These are phyloP conservation scores for Phlebiopsis flavidoalba DNA, from an alignment of 768 basidiomycete species.

Conservation along the genomic window DNA sequence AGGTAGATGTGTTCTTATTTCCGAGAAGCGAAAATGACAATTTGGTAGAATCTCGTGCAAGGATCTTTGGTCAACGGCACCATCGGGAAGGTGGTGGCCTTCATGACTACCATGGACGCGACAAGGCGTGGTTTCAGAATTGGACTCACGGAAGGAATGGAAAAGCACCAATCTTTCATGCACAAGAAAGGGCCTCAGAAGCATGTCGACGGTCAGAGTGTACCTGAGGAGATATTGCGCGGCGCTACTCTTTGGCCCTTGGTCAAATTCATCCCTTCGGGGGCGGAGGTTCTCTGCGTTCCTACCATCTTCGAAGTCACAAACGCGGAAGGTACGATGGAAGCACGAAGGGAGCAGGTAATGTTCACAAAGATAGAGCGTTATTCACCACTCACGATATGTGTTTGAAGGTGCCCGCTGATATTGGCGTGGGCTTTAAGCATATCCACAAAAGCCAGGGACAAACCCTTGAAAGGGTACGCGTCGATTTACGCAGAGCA, in stretches of 20 bases:
- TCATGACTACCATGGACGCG: slow-evolving; percentile 15
- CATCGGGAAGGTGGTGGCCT: slow-evolving; percentile 36
- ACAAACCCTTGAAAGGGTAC: slow-evolving; percentile 81
- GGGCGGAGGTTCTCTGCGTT: slow-evolving; percentile 35
- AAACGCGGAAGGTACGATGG: slow-evolving; percentile 43
- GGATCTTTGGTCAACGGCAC: slow-evolving; percentile 70
- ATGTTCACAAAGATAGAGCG: background rate
- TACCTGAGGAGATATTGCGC: background rate
- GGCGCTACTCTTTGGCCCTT: slow-evolving; percentile 3
- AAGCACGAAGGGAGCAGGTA: slow-evolving; percentile 60
- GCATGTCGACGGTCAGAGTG: too few relatives aligned
- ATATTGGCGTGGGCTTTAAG: slow-evolving; percentile 85
- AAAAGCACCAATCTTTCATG: background rate
- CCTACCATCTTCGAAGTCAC: slow-evolving; percentile 46
- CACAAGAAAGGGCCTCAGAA: background rate
- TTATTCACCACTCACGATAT: background rate
- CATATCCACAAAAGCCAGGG: slow-evolving; percentile 90
- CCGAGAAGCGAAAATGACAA: background rate
- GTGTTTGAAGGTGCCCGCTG: slow-evolving; percentile 40
- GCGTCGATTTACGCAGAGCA: slow-evolving; percentile 66
- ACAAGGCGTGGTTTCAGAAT: background rate
- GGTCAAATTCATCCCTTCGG: slow-evolving; percentile 18
- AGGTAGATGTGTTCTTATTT: slow-evolving; percentile 32
- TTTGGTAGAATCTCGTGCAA: slow-evolving; percentile 59
- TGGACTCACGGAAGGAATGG: background rate